Evolutionary conservation across 257 asterid genomes (phyloP).

Genomic region (Petrea volubilis): DNA sequence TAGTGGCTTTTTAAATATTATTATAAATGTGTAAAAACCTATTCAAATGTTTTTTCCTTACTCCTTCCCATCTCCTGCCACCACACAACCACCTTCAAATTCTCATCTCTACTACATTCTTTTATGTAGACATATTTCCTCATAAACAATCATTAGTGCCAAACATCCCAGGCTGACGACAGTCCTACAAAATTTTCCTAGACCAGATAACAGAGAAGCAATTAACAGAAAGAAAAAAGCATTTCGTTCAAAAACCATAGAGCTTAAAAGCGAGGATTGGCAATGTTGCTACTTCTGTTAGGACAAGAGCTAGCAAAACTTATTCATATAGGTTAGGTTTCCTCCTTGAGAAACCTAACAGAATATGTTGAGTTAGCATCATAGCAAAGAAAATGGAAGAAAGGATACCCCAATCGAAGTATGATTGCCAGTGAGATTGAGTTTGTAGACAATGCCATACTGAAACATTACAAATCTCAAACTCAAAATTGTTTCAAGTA

Average conservation of each 20-base stretch:
- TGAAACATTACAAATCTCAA: conserved; percentile 89
- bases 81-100: neutral
- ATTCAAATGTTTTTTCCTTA: neutral
- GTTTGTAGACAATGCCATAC: conserved; percentile 95
- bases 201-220: neutral
- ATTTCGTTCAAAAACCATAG: neutral
- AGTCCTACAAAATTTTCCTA: neutral
- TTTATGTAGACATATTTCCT: neutral
- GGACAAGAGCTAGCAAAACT: conserved; percentile 8
- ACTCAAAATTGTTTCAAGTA: conserved; percentile 95
- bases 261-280: neutral
- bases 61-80: neutral
- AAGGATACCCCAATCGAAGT: conserved; percentile 92
- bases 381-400: conserved; percentile 1
- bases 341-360: conserved; percentile 15
- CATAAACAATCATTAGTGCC: neutral
- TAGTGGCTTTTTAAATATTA: neutral
- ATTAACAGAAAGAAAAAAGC: neutral
- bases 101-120: neutral
- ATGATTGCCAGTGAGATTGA: conserved; percentile 62
- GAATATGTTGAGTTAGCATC: neutral
- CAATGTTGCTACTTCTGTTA: neutral
- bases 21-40: neutral
- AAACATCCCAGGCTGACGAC: neutral
- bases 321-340: neutral